Base-by-base conservation (phyloP, 306 rosid genomes). In the Glycine soja region DNA sequence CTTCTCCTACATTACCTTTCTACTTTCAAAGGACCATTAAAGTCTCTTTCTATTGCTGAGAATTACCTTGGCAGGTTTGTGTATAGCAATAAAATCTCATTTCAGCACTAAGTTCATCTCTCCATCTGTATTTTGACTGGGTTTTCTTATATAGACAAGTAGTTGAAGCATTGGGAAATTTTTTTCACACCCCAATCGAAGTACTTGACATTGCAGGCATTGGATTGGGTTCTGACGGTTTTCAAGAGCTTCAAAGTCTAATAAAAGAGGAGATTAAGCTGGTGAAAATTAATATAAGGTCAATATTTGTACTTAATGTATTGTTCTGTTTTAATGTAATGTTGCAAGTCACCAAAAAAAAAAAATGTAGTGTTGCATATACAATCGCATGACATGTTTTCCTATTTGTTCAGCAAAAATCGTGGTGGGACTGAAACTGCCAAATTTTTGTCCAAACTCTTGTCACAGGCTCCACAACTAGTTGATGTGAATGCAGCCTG, bases 61-160 rank as follows among this genome's bases (percentile, higher is more conserved):
- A 93, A 95, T 83, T 80, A 84, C 90, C 91, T 91, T 40, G 98
- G 99, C 78, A 89, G 98, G 99, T 93, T 86, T 88, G 93, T 86
- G 69, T 76, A 50, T 38, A 19, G 64, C 81, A 53, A 76, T 70
- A 72, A 76, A 81, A 50, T 56, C 7, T 81, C 45, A 43, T 77
- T 64, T 81, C 51, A 9, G 77, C 79, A 13, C 74, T 65, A 67
- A 57, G 52, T 52, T 81, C 80, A 72, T 80, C 79, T 83, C 51
- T 66, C 19, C 56, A 51, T 48, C 48, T 80, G 69, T 45, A 74
- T 78, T 83, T 61, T 80, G 66, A 80, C 65, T 82, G 81, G 59
- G 72, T 82, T 83, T 81, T 85, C 77, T 67, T 87, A 38, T 82
- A 65, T 70, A 93, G 99, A 76, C 70, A 87, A 78, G 91, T 93